Percentiles rank a stretch among this genome's conserved stretches.
Conservation (phyloP, 306 rosid genomes). For the Purshia tridentata region DNA sequence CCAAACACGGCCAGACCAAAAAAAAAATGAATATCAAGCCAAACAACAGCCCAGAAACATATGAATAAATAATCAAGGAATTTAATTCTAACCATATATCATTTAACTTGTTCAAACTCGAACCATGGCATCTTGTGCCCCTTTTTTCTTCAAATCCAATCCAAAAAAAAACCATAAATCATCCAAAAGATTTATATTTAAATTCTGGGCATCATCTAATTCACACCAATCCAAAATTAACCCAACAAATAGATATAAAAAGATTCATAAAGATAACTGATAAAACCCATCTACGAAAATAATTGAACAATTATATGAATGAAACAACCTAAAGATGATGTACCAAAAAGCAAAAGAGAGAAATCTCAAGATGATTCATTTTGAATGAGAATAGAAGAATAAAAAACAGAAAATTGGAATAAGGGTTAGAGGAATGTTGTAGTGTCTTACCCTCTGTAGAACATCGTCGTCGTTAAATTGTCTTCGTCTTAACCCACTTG, state of each 20-base stretch:
- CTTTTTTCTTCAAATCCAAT: neutral
- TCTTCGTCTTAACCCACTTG: neutral
- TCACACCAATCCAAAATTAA: neutral
- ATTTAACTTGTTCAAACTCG: neutral
- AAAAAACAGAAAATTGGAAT: neutral
- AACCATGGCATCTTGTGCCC: neutral
- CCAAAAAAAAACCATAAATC: neutral
- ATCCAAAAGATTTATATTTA: neutral
- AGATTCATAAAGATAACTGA: neutral
- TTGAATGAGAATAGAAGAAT: constrained; percentile 12
- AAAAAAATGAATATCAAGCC: neutral
- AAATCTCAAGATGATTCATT: neutral
- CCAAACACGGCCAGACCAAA: neutral
- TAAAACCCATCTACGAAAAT: neutral
- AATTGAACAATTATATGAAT: neutral
- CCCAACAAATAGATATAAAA: neutral
- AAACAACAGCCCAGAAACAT: constrained; percentile 8
- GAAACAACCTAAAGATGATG: constrained; percentile 1
- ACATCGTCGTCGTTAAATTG: constrained; percentile 23
- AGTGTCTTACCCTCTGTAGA: constrained; percentile 53
- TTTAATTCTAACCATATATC: neutral
- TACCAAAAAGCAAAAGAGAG: neutral
- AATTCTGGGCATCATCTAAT: neutral
- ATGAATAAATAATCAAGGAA: neutral
- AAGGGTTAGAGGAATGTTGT: neutral